Base-by-base conservation (phyloP, 1,284 basidiomycete species). In the Afroboletus lepidellus region DNA sequence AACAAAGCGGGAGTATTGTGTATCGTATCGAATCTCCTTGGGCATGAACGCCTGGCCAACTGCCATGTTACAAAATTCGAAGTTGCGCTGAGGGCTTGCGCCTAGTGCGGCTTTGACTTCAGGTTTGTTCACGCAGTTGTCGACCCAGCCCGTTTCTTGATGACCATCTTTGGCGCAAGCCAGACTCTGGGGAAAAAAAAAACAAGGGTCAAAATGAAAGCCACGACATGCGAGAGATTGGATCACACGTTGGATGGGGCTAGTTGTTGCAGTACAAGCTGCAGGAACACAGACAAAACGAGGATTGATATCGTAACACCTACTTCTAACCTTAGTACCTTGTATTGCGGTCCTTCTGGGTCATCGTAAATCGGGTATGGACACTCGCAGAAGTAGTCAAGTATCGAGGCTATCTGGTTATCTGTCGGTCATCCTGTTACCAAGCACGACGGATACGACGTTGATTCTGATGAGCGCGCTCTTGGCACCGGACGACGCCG, bases 381-480 rank as follows among this genome's bases (percentile, higher is more conserved):
- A 3, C 85, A 87, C 4, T 86, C 78, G 64, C 93, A 95, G 20
- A 82, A 84, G 65, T 86, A 95, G 59, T 94, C 92, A 0, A 90
- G 85, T 15, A 96, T 76, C 29, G 83, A 78, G 13, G 77, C 85
- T 71, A 87, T 82, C 63, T 93, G 91, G 48, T 81, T 71, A 58
- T 81, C 90, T 88, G 60, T 94, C 87, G 1, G 92, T 94, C 34
- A 86, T 71, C 13, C 90, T 92, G 61, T 92, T 94, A 11, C 86
- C 93, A 47, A 95, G 80, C 58, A 95, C 77, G 39, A 95, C 69
- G 0, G 87, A 90, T 36, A 79, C 81, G 39, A 96, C 77, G 69
- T 92, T 90, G 69, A 95, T 84, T 55, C 76, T 77, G 60, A 73
- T 76, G 48, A 81, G 68, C 46, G 69, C 65, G 1, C 74, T 69